Conservation (phyloP, 495 filamentous ascomycete species). For the Aspergillus diversus region DNA sequence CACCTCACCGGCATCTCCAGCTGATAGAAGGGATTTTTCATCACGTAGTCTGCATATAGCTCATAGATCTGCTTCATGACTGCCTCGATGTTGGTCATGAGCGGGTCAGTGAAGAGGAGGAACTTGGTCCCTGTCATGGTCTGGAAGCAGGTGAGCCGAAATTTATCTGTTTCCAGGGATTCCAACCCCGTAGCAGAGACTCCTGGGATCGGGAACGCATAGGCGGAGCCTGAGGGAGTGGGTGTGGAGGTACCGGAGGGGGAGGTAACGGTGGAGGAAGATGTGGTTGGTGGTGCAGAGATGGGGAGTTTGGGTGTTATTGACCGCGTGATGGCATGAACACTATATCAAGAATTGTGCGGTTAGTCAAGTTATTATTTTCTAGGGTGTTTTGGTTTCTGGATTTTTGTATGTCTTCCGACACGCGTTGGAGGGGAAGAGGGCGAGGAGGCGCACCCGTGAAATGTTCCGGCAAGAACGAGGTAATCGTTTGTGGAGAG, state of each 20-base stretch:
- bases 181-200: slow-evolving; percentile 70
- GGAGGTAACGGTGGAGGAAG: slow-evolving; percentile 30
- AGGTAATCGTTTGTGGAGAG: slow-evolving; percentile 93
- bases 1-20: slow-evolving; percentile 96
- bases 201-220: slow-evolving; percentile 56
- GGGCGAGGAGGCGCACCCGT: slow-evolving; percentile 61
- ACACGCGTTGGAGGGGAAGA: neutral
- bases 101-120: slow-evolving; percentile 89
- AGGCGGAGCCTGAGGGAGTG: slow-evolving; percentile 26
- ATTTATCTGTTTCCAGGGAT: slow-evolving; percentile 86
- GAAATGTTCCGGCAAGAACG: slow-evolving; percentile 96
- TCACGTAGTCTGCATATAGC: slow-evolving; percentile 94
- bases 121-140: slow-evolving; percentile 95
- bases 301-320: slow-evolving; percentile 62
- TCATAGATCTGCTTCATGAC: slow-evolving; percentile 87
- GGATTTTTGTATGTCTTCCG: neutral
- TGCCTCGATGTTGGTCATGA: slow-evolving; percentile 82
- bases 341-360: slow-evolving; percentile 43
- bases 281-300: slow-evolving; percentile 32
- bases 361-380: slow-evolving; percentile 3
- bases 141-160: slow-evolving; percentile 93
- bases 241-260: slow-evolving; percentile 28
- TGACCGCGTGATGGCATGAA: slow-evolving; percentile 89
- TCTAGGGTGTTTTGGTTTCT: neutral
- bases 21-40: slow-evolving; percentile 99